Base-by-base conservation (phyloP, 306 rosid species). In the Alnus glutinosa region DNA sequence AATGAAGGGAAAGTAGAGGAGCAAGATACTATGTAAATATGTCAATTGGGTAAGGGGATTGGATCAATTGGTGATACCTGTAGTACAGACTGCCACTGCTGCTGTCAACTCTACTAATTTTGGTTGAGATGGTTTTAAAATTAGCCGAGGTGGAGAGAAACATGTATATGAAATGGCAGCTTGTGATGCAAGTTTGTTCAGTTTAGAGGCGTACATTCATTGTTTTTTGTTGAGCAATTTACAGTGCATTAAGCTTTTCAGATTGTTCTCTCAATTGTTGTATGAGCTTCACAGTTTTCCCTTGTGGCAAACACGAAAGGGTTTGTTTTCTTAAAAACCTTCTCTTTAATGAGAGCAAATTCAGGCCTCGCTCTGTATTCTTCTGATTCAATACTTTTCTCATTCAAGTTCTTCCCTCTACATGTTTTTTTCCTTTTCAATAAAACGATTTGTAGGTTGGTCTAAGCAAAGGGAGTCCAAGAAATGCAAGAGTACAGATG, bases 1-100 rank as follows among this genome's bases (percentile, higher is more conserved):
- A 64, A 78, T 64, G 55, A 77, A 85, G 78, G 82, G 83, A 66
- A 81, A 82, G 80, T 86, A 84, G 89, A 82, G 85, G 78, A 84
- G 81, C 87, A 77, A 77, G 85, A 82, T 75, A 82, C 85, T 89
- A 70, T 88, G 97, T 90, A 92, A 83, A 92, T 90, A 90, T 77
- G 37, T 83, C 82, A 72, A 76, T 68, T 77, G 84, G 58, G 73
- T 64, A 80, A 67, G 84, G 84, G 79, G 78, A 75, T 81, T 82
- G 82, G 78, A 77, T 80, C 83, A 64, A 83, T 49, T 67, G 75
- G 71, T 80, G 86, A 55, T 70, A 81, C 75, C 55, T 64, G 81
- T 77, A 82, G 85, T 77, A 85, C 86, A 78, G 80, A 82, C 55
- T 71, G 77, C 76, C 50, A 76, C 63, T 34, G 64, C 83, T 76